A percentile compares a stretch with the other conserved stretches of the same genome.
phyloP scores from a whole-genome alignment of 371 early-diverging fungal species.

The Lichtheimia ramosa region DNA sequence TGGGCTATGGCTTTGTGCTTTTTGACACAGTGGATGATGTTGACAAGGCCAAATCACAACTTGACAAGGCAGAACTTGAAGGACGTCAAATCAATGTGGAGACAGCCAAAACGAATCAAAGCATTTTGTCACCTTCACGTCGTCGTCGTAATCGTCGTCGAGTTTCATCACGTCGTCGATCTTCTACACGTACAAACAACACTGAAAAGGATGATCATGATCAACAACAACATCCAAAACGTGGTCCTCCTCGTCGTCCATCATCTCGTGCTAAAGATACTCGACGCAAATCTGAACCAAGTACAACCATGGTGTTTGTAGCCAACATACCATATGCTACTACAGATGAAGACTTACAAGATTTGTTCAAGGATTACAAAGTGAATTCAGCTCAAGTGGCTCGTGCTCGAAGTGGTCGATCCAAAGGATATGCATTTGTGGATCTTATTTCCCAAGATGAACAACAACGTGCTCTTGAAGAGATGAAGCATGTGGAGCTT shows the following conservation, averaged over 20 bases:
- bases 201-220: neutral
- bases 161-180: no score
- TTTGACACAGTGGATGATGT: slow-evolving; percentile 76
- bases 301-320: slow-evolving; percentile 85
- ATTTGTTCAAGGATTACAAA: slow-evolving; percentile 77
- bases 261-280: slow-evolving; percentile 5
- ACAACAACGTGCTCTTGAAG: slow-evolving; percentile 74
- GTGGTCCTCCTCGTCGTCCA: slow-evolving; percentile 2
- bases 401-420: slow-evolving; percentile 57
- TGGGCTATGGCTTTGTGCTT: slow-evolving; percentile 92
- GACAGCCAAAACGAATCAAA: slow-evolving; percentile 65
- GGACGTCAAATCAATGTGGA: slow-evolving; percentile 89
- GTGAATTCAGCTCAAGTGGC: slow-evolving; percentile 78
- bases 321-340: slow-evolving; percentile 91
- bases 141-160: no score
- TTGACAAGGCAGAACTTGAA: slow-evolving; percentile 74
- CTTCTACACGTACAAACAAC: no score
- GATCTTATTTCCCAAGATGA: slow-evolving; percentile 78
- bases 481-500: slow-evolving; percentile 56
- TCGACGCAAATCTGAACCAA: slow-evolving; percentile 54
- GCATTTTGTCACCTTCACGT: slow-evolving; percentile 1
- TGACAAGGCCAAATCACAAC: slow-evolving; percentile 66
- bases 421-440: slow-evolving; percentile 94
- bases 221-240: neutral
- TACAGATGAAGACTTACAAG: slow-evolving; percentile 71